Percentiles rank a stretch among this genome's conserved stretches.
Conservation (phyloP, 495 filamentous ascomycete species). For the Collariella sp. region DNA sequence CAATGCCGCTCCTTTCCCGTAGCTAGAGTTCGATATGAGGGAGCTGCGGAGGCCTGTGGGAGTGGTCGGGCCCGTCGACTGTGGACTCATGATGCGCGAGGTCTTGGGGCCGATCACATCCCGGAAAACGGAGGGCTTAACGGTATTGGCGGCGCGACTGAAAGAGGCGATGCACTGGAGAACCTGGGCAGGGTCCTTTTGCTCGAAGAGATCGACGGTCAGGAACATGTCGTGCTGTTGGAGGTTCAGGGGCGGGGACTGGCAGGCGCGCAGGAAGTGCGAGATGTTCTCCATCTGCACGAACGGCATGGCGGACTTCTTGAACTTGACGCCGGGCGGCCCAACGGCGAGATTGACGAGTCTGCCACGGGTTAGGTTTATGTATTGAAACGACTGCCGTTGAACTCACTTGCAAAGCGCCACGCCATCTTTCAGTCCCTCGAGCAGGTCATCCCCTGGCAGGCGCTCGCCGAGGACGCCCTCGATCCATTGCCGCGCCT, state of each 20-base stretch:
- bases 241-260: constrained; percentile 72
- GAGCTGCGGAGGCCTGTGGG: constrained; percentile 46
- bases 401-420: constrained; percentile 76
- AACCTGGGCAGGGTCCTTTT: constrained; percentile 94
- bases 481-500: constrained; percentile 83
- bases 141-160: constrained; percentile 72
- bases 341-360: constrained; percentile 76
- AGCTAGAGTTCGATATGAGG: constrained; percentile 59
- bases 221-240: constrained; percentile 93
- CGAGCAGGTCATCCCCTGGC: constrained; percentile 66
- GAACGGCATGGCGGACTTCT: constrained; percentile 87
- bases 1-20: constrained; percentile 32
- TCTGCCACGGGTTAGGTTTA: constrained; percentile 39
- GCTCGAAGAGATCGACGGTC: constrained; percentile 93
- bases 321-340: constrained; percentile 65
- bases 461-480: constrained; percentile 65
- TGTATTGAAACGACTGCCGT: background rate
- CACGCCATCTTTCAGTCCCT: constrained; percentile 79
- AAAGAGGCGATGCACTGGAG: constrained; percentile 88
- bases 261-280: constrained; percentile 83
- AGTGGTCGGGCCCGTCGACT: constrained; percentile 52
- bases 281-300: constrained; percentile 99
- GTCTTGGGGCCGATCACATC: constrained; percentile 62
- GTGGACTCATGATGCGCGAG: constrained; percentile 58
- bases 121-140: constrained; percentile 65